Conservation (phyloP, 225 moss, liverwort and hornwort genomes). For the Asterella californica region DNA sequence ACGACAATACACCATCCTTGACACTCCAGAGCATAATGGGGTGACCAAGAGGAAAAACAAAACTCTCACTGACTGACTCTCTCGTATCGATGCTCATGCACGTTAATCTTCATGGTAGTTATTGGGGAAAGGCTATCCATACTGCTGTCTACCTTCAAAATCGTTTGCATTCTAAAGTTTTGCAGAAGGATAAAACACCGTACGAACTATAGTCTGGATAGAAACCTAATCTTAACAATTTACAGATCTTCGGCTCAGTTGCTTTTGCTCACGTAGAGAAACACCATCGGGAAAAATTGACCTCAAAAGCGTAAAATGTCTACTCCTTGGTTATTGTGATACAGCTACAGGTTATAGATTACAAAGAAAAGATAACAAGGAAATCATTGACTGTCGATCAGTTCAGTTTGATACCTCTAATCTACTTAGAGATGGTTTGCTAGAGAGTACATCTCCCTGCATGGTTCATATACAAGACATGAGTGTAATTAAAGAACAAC, state of each 20-base stretch:
- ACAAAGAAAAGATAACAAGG: neutral
- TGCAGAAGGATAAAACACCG: neutral
- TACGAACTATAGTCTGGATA: neutral
- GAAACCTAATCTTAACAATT: neutral
- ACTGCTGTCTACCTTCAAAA: neutral
- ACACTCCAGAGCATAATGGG: neutral
- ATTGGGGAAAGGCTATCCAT: neutral
- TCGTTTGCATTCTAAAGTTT: neutral
- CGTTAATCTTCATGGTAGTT: neutral
- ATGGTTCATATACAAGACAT: no score
- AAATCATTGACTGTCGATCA: neutral
- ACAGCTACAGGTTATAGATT: neutral
- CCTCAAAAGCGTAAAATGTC: no score
- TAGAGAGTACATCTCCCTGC: no score
- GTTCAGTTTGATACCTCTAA: no score
- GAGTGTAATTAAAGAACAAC: no score
- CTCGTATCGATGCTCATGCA: neutral
- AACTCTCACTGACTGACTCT: neutral
- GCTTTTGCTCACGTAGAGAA: neutral
- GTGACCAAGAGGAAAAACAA: neutral
- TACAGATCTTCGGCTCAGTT: neutral
- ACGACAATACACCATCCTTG: no score
- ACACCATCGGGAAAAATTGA: constrained; percentile 1
- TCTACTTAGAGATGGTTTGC: no score
- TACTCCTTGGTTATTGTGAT: no score